Base-by-base conservation (phyloP, 208 protist genomes). In the Spongospora subterranea region DNA sequence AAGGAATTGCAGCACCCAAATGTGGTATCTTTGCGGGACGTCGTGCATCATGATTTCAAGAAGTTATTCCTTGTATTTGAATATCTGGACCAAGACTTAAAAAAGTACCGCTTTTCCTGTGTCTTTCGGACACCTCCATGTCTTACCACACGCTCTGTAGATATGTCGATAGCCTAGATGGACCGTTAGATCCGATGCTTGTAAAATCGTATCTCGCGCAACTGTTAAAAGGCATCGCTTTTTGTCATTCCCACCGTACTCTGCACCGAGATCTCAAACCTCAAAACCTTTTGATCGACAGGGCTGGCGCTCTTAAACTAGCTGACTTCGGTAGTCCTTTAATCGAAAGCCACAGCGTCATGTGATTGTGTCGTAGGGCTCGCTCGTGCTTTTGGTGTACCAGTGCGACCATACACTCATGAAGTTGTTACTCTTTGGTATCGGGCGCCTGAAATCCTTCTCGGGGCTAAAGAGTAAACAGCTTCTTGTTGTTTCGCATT, bases 371-470 rank as follows among this genome's bases (percentile, higher is more conserved):
- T 60, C 24, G 24, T 24, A 60, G 50, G 50, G 35, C 64, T 93
- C 13, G 92, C 92, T 0, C 90, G 92, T n/a, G 93, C 94, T 0
- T 99, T 99, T 93, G 97, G 98, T 94, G 97, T 99, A 39, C 98
- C 98, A 50, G 96, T 99, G 89, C 97, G 98, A 0, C 88, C 89
- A 46, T 99, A 99, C 94, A 99, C 98, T 0, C 98, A 99, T 94
- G 98, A 99, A 93, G 98, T 94, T 41, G 92, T 94, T 91, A 99
- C 99, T 24, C 95, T 99, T 17, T 99, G 99, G 99, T 99, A 99
- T 93, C 95, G 99, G 66, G 97, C 99, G 0, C 99, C 99, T n/a
- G 99, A 99, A 93, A 98, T 99, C 53, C 95, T 99, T 17, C 95
- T 99, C 13, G 98, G 98, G 0, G 95, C 96, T 0, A 96, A 95